Percentiles rank a stretch among this genome's conserved stretches.
Conservation (phyloP, 2,329 filamentous ascomycete genomes). For the Fusarium caatingaense region DNA sequence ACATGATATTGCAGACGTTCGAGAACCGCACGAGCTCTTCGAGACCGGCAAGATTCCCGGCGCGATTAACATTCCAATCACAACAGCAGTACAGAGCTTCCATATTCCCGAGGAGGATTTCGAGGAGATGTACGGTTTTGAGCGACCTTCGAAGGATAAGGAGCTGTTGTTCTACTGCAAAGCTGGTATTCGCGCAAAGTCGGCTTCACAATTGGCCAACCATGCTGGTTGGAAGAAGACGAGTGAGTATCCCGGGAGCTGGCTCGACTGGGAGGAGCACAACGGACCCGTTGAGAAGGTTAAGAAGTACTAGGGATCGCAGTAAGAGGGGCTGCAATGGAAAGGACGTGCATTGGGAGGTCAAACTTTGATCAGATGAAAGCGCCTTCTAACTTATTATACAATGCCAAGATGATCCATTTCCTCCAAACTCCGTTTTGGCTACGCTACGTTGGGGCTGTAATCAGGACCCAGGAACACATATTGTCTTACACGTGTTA, state of each 20-base stretch:
- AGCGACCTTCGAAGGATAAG: constrained; percentile 67
- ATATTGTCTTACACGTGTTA: constrained; percentile 35
- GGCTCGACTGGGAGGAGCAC: constrained; percentile 83
- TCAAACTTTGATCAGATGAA: constrained; percentile 28
- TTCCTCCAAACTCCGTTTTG: constrained; percentile 30
- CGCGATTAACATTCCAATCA: constrained; percentile 85
- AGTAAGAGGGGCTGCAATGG: not conserved
- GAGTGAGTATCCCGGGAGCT: constrained; percentile 79
- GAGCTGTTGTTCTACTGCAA: constrained; percentile 92
- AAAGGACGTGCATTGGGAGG: not conserved
- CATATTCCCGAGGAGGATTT: constrained; percentile 83
- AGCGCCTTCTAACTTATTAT: constrained; percentile 39
- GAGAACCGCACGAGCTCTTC: constrained; percentile 75
- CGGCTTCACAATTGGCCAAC: constrained; percentile 80
- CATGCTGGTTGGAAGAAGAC: constrained; percentile 80
- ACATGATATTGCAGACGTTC: constrained; percentile 66
- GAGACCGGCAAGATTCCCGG: constrained; percentile 79
- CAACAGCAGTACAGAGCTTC: constrained; percentile 80
- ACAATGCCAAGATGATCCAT: constrained; percentile 31
- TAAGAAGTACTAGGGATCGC: constrained; percentile 43
- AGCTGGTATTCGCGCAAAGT: constrained; percentile 83
- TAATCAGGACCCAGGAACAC: constrained; percentile 6
- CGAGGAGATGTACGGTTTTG: constrained; percentile 81
- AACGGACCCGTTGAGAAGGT: constrained; percentile 67
- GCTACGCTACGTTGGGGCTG: constrained; percentile 11